Evolutionary conservation across 257 asterid genomes (phyloP).

Genomic region (Datura wrightii): DNA sequence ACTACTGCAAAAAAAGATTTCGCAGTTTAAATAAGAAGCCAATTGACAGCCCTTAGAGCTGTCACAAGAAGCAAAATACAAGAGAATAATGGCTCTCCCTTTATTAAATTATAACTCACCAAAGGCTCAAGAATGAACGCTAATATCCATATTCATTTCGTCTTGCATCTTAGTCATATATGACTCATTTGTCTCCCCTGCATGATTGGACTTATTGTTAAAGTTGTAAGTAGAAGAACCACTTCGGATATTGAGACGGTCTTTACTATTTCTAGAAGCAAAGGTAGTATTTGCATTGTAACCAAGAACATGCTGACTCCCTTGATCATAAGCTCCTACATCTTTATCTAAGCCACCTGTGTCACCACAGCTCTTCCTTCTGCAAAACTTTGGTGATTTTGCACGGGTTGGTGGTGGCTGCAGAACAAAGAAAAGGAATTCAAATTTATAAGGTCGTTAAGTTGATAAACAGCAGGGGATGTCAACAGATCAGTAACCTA

Average conservation of each 20-base stretch:
- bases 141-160: slow-evolving; percentile 41
- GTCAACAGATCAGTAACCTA: slow-evolving; percentile 14
- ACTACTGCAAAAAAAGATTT: slow-evolving; percentile 18
- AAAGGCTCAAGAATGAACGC: slow-evolving; percentile 43
- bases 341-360: slow-evolving; percentile 44
- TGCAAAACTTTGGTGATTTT: slow-evolving; percentile 79
- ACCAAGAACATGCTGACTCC: slow-evolving; percentile 43
- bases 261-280: slow-evolving; percentile 44
- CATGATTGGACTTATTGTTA: slow-evolving; percentile 40
- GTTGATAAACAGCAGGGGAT: slow-evolving; percentile 9
- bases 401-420: slow-evolving; percentile 85
- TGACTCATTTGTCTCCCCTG: slow-evolving; percentile 41
- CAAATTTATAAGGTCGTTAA: not conserved
- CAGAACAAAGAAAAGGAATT: not conserved
- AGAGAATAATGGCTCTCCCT: slow-evolving; percentile 33
- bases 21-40: slow-evolving; percentile 21
- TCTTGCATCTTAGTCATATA: slow-evolving; percentile 45
- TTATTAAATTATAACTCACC: slow-evolving; percentile 47
- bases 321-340: slow-evolving; percentile 35
- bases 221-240: slow-evolving; percentile 39
- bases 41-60: slow-evolving; percentile 16
- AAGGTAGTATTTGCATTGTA: slow-evolving; percentile 42
- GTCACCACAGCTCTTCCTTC: slow-evolving; percentile 62
- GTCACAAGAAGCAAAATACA: slow-evolving; percentile 28
- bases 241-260: slow-evolving; percentile 33